phyloP scores from a whole-genome alignment of 257 asterid species.

The Primulina huaijiensis region DNA sequence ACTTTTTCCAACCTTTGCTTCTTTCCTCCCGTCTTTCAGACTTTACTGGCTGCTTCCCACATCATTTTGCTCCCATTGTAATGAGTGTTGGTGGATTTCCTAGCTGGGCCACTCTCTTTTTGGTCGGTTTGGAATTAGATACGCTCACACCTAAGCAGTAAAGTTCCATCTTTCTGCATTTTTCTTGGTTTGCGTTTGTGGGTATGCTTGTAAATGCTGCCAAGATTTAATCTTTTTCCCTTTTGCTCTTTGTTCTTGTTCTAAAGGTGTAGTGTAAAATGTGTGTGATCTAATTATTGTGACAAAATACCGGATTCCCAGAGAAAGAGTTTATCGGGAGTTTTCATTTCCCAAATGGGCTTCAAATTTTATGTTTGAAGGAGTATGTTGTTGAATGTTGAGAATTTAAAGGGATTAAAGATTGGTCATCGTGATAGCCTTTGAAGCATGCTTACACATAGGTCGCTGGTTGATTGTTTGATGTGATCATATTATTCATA shows the following conservation, averaged over 20 bases:
- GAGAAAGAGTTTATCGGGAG: neutral
- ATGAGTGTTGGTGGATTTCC: slow-evolving; percentile 23
- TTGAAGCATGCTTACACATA: neutral
- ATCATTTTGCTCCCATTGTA: slow-evolving; percentile 25
- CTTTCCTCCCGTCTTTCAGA: neutral
- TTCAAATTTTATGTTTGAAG: slow-evolving; percentile 13
- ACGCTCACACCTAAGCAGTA: slow-evolving; percentile 31
- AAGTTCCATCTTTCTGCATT: slow-evolving; percentile 20
- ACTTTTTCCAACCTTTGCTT: neutral
- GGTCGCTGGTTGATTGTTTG: slow-evolving; percentile 25
- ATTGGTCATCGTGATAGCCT: slow-evolving; percentile 8
- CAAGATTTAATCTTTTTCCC: slow-evolving; percentile 33
- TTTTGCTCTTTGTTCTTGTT: slow-evolving; percentile 18
- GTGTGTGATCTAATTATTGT: slow-evolving; percentile 3
- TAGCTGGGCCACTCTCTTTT: slow-evolving; percentile 2
- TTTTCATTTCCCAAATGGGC: slow-evolving; percentile 13
- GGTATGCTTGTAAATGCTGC: slow-evolving; percentile 35
- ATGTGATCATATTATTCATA: neutral
- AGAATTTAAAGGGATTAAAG: slow-evolving; percentile 10
- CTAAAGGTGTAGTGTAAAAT: neutral
- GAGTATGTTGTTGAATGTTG: slow-evolving; percentile 14
- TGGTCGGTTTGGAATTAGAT: slow-evolving; percentile 51
- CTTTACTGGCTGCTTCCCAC: neutral
- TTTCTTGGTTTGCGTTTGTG: slow-evolving; percentile 20
- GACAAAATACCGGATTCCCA: neutral